Conservation (phyloP, 2,329 filamentous ascomycete genomes). For the Microcyclosporella mali region DNA sequence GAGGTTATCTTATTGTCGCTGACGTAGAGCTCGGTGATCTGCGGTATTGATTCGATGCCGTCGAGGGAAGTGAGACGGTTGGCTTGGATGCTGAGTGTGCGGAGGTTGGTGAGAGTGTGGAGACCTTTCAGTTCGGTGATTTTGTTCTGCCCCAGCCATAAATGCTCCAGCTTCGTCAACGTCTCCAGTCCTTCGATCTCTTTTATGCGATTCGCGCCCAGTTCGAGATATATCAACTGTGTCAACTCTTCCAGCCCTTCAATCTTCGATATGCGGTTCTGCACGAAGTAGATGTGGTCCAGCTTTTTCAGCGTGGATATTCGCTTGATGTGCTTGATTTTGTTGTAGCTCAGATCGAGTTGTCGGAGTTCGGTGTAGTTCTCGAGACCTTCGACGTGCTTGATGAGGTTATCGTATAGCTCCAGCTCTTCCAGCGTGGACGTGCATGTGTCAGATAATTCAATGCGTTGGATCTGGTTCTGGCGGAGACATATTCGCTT, state of each 20-base stretch:
- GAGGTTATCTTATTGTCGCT: constrained; percentile 85
- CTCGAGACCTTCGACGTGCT: constrained; percentile 78
- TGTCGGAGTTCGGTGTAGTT: constrained; percentile 66
- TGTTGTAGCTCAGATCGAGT: constrained; percentile 95
- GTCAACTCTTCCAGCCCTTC: constrained; percentile 72
- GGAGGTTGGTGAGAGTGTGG: constrained; percentile 67
- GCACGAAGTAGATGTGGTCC: constrained; percentile 82
- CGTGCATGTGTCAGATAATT: constrained; percentile 61
- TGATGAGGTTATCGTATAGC: constrained; percentile 92
- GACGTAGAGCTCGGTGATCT: constrained; percentile 89
- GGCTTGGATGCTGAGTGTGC: constrained; percentile 87
- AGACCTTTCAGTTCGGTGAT: constrained; percentile 78
- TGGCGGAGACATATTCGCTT: constrained; percentile 81
- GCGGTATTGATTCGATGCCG: constrained; percentile 65
- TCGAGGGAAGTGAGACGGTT: constrained; percentile 79
- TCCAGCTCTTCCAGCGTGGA: constrained; percentile 74
- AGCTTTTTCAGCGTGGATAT: constrained; percentile 70
- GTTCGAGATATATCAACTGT: constrained; percentile 74
- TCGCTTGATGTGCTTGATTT: constrained; percentile 97
- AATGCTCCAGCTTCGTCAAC: constrained; percentile 70
- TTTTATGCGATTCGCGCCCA: constrained; percentile 86
- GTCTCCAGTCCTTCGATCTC: constrained; percentile 80
- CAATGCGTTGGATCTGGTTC: constrained; percentile 77
- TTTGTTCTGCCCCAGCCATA: constrained; percentile 96
- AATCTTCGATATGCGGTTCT: constrained; percentile 87